phyloP scores from a whole-genome alignment of 2,329 filamentous ascomycete species.

The Lasiodiplodia gonubiensis region DNA sequence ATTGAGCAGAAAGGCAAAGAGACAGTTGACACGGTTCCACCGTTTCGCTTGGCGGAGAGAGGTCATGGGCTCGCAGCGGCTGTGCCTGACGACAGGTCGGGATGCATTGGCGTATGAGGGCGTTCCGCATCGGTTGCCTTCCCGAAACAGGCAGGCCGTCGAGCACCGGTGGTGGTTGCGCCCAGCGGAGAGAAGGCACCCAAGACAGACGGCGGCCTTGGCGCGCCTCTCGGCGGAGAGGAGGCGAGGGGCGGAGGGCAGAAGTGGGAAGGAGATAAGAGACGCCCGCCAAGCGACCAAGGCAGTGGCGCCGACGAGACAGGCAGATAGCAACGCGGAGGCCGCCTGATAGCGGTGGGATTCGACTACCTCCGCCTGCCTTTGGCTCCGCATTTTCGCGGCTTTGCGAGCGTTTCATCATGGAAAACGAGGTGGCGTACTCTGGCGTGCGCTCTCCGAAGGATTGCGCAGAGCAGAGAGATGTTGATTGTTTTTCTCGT shows the following conservation, averaged over 20 bases:
- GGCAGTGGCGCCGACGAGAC: slow-evolving; percentile 7
- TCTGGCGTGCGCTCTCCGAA: background rate
- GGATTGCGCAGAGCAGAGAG: background rate
- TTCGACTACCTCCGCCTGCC: background rate
- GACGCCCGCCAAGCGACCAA: slow-evolving; percentile 2
- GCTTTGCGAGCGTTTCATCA: too few relatives aligned
- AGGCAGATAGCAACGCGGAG: slow-evolving; percentile 5
- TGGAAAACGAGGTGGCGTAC: background rate
- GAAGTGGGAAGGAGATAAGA: slow-evolving; percentile 21
- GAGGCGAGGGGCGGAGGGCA: slow-evolving; percentile 1
- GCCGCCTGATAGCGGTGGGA: background rate
- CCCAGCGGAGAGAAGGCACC: slow-evolving; percentile 16
- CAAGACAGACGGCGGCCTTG: background rate
- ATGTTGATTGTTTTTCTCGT: background rate
- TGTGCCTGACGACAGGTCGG: slow-evolving; percentile 12
- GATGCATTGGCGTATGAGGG: background rate
- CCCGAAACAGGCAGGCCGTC: background rate
- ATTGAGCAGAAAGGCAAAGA: background rate
- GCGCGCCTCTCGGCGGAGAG: slow-evolving; percentile 6
- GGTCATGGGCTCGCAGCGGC: background rate
- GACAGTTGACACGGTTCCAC: slow-evolving; percentile 5
- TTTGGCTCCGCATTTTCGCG: background rate
- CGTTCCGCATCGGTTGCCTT: background rate
- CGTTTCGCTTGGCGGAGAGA: background rate
- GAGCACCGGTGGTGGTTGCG: background rate